Evolutionary conservation across 306 rosid genomes (phyloP), one percentile per base, ranked within the genome.

Genomic region (Gillenia trifoliata): DNA sequence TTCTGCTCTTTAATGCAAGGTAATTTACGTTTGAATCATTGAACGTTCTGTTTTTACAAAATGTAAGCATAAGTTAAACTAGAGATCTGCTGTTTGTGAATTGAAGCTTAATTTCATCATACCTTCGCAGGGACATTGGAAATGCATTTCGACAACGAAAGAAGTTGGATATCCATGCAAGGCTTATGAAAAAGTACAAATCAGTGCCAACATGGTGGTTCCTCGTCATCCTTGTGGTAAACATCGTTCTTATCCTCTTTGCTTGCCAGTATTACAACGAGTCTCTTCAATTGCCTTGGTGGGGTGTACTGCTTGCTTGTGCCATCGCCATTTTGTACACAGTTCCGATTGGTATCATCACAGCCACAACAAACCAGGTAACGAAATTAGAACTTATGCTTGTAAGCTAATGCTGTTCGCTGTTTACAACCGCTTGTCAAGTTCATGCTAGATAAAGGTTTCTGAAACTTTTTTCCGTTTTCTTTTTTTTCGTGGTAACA

Each of bases 331-430:
- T 92, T 74, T 57, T 73, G 47, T 92, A 85, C 81, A 88, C 96
- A 33, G 90, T 86, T 56, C 96, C 96, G 19, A 79, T 88, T 3
- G 97, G 97, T 66, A 83, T 92, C 81, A 88, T 92, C 63, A 1
- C 56, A 11, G 96, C 96, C 49, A 92, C 97, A 50, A 90, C 96
- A 83, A 93, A 93, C 75, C 96, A 89, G 92, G 98, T 89, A 79
- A 43, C 25, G 11, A 28, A 16, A 22, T 64, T 49, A n/a, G 17
- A 70, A 66, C 47, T 31, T 1, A 10, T 6, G 38, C 38, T 38
- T 40, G 20, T 66, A 23, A 38, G 66, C 36, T 43, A 23, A 34
- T 25, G 15, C 61, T 25, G 3, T 29, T 11, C 6, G 5, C 41
- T 2, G 19, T 28, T 36, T 68, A 40, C 29, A 2, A n/a, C 57